Conservation (phyloP, 306 rosid genomes). For the Dicorynia guianensis region DNA sequence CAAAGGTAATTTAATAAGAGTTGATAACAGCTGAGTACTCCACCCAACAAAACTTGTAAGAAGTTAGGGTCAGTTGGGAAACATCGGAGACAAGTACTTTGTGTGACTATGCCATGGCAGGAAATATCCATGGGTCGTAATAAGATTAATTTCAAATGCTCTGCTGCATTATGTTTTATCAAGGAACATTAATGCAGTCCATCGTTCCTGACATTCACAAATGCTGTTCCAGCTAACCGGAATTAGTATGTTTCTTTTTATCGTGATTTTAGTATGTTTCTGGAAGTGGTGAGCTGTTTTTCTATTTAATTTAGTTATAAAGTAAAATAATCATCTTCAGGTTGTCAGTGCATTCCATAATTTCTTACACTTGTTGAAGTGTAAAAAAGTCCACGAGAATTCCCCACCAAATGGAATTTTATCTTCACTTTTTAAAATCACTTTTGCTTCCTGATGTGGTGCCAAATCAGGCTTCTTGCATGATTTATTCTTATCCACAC, state of each 20-base stretch:
- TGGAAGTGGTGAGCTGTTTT: no score
- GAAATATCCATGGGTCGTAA: not conserved
- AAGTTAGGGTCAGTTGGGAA: not conserved
- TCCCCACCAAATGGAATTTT: not conserved
- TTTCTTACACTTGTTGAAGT: not conserved
- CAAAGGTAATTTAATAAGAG: not conserved
- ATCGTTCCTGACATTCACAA: not conserved
- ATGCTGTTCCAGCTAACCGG: not conserved
- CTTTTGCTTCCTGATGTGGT: not conserved
- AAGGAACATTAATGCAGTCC: not conserved
- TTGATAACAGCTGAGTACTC: not conserved
- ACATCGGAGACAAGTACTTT: not conserved
- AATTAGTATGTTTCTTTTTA: not conserved
- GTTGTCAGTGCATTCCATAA: not conserved
- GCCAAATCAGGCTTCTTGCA: slow-evolving; percentile 18
- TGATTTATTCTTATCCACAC: not conserved
- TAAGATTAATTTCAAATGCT: not conserved
- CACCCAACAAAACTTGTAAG: not conserved
- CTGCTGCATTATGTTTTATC: not conserved
- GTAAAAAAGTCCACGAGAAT: not conserved
- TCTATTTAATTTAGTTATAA: no score
- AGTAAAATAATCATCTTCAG: no score
- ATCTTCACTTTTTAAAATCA: not conserved
- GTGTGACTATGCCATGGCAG: not conserved
- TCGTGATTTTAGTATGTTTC: not conserved